These are phyloP conservation scores for Moesziomyces parantarcticus DNA, from an alignment of 1,284 basidiomycete species.

Conservation along the genomic window DNA sequence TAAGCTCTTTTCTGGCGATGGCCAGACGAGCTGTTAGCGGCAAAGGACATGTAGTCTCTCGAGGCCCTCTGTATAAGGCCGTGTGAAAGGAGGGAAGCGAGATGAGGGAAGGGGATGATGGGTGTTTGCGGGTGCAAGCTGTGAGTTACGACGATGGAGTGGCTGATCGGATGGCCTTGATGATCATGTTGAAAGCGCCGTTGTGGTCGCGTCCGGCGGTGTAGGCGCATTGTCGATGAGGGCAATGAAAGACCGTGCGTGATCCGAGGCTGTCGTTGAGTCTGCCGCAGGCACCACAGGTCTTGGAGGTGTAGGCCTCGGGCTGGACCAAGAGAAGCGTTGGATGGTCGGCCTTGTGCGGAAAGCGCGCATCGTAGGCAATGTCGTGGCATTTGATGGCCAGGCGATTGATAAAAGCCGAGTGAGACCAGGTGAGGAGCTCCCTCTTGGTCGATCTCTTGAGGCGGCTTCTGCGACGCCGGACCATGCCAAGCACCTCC, in stretches of 20 bases:
- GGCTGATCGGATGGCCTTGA: slow-evolving; percentile 6
- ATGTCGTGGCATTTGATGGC: slow-evolving; percentile 3
- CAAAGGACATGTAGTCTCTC: too few relatives aligned
- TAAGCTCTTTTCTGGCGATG: too few relatives aligned
- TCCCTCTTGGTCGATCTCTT: background rate
- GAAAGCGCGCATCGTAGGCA: background rate
- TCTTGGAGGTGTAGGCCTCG: slow-evolving; percentile 15
- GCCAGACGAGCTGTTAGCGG: too few relatives aligned
- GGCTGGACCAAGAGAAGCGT: slow-evolving; percentile 7
- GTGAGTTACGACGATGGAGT: too few relatives aligned
- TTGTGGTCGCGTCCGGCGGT: slow-evolving; percentile 10
- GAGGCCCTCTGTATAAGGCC: too few relatives aligned
- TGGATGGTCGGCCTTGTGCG: background rate
- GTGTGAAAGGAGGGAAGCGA: too few relatives aligned
- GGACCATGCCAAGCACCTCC: slow-evolving; percentile 6
- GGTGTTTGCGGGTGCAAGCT: too few relatives aligned
- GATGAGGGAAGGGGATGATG: too few relatives aligned
- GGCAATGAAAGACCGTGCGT: slow-evolving; percentile 2
- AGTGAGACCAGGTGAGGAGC: too few relatives aligned
- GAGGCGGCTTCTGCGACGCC: slow-evolving; percentile 1
- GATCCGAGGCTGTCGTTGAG: slow-evolving; percentile 2
- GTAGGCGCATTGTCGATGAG: background rate
- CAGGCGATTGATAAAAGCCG: background rate
- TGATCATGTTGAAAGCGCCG: slow-evolving; percentile 7
- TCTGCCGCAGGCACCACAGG: slow-evolving; percentile 8